phyloP scores from a whole-genome alignment of 306 rosid genomes.

The Inga leiocalycina region DNA sequence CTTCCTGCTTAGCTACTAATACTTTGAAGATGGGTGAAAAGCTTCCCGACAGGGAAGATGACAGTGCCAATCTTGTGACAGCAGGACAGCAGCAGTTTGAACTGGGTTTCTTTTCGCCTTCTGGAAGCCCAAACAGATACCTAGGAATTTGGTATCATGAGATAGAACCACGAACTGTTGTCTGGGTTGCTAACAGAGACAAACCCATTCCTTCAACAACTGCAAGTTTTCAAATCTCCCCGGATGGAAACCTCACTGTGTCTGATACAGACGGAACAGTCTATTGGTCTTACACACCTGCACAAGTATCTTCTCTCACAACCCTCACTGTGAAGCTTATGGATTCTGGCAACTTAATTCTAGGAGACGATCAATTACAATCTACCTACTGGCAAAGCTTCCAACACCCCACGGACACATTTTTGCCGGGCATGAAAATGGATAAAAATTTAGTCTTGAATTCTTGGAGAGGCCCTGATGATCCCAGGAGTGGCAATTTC shows the following conservation, averaged over 20 bases:
- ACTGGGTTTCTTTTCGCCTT: not conserved
- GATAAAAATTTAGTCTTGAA: not conserved
- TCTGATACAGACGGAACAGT: not conserved
- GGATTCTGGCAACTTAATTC: not conserved
- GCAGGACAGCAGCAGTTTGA: not conserved
- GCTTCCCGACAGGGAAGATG: not conserved
- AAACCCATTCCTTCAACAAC: not conserved
- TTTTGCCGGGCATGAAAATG: not conserved
- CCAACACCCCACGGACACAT: not conserved
- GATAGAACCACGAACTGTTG: not conserved
- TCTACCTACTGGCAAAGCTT: not conserved
- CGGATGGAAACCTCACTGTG: not conserved
- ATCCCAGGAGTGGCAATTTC: not conserved
- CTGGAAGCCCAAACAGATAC: not conserved
- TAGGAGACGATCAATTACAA: not conserved
- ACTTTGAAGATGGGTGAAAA: not conserved
- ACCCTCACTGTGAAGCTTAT: not conserved
- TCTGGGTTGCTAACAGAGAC: conserved; percentile 3
- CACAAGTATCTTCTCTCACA: not conserved
- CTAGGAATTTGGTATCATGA: not conserved
- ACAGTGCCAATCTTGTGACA: not conserved
- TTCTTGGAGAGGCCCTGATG: not conserved
- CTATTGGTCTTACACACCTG: not conserved
- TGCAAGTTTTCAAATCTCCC: not conserved
- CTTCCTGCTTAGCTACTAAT: not conserved